Evolutionary conservation across 1,284 basidiomycete genomes (phyloP), one percentile per base, ranked within the genome.

Genomic region (Cerrena zonata): DNA sequence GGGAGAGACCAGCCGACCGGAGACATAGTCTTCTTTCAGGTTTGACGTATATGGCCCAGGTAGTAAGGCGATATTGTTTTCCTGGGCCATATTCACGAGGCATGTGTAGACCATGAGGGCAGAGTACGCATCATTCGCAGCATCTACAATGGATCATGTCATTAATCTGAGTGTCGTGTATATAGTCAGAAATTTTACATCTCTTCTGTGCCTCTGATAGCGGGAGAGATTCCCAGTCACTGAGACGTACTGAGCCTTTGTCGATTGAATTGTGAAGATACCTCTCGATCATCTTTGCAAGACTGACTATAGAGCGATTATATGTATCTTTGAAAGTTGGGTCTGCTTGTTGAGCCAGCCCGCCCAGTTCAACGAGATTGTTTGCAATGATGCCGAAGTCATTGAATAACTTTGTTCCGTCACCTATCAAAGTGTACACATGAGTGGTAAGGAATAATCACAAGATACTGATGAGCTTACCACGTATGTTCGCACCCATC

Each of bases 51-150:
- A 72, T 15, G 47, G 53, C 0, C 56, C 49, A 1, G 64, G 51
- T 2, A 58, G 52, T n/a, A 78, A 56, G n/a, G 51, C 49, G 18
- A 59, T 56, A 22, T 56, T 58, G 3, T 59, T 53, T 5, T 59
- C 52, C 7, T 54, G 51, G 0, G 77, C 75, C 2, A 78, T 65
- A 1, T 61, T 61, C 7, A 70, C 50, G 15, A 84, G 57, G 37
- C 58, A 63, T 12, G 70, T 65, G 56, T 78, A 78, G 18, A 80
- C 73, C 59, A 74, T 68, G 18, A 82, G 56, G 0, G 72, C 72
- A 46, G 73, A 76, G 57, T 84, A 75, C 42, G 73, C 79, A 56
- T 84, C 81, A 54, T 83, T 83, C 0, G 81, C 80, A 0, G 82
- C 80, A 54, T 83, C 80, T 82, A 44, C 25, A 25, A 38, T 26